phyloP scores from a whole-genome alignment of 139 green algal species.

The Tetradesmus lagerheimii region DNA sequence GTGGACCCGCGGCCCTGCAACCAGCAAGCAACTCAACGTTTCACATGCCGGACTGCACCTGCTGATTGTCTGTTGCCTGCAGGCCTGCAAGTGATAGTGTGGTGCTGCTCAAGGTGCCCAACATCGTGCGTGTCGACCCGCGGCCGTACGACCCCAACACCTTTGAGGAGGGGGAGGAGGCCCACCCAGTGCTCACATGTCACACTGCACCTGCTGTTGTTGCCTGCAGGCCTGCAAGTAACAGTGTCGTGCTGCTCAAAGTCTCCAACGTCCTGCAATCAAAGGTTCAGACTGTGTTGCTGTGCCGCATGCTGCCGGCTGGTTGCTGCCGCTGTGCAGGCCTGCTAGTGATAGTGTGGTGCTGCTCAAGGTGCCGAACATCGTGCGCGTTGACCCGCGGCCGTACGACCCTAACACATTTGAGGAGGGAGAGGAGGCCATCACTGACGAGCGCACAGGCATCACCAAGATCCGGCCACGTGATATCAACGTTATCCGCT shows the following conservation, averaged over 20 bases:
- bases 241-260: too few relatives aligned
- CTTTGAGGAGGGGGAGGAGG: conserved; percentile 60
- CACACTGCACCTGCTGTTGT: too few relatives aligned
- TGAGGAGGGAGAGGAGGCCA: conserved; percentile 37
- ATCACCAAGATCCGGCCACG: conserved; percentile 51
- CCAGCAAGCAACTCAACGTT: too few relatives aligned
- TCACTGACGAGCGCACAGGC: not conserved
- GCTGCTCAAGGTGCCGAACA: conserved; percentile 28
- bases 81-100: not conserved
- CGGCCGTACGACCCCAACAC: conserved; percentile 73
- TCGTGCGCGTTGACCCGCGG: not conserved
- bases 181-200: too few relatives aligned
- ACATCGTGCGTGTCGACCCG: conserved; percentile 76
- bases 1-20: too few relatives aligned
- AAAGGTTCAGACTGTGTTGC: too few relatives aligned
- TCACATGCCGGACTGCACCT: too few relatives aligned
- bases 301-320: too few relatives aligned
- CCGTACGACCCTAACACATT: conserved; percentile 77
- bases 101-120: conserved; percentile 64
- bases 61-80: not conserved
- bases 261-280: too few relatives aligned
- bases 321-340: not conserved
- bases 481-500: conserved; percentile 64
- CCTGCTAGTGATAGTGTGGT: conserved; percentile 2
- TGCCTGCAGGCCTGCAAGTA: too few relatives aligned